Conservation (phyloP, 1,284 basidiomycete species). For the Takashimella koratensis region DNA sequence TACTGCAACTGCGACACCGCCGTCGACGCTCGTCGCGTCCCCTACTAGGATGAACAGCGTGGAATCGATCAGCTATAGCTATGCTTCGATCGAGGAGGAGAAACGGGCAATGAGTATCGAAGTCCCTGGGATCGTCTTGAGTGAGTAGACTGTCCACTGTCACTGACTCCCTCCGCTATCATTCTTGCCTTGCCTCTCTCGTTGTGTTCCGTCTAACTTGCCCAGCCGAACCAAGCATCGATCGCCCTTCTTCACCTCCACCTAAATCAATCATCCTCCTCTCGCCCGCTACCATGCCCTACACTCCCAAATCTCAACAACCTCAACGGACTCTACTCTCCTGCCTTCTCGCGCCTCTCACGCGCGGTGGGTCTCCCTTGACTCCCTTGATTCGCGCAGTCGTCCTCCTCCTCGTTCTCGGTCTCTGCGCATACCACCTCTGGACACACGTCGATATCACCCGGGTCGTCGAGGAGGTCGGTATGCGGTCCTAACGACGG, state of each 20-base stretch:
- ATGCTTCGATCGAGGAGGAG: neutral
- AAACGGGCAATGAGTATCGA: constrained; percentile 9
- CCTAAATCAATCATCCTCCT: constrained; percentile 28
- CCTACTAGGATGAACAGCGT: neutral
- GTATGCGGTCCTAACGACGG: neutral
- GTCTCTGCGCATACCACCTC: constrained; percentile 13
- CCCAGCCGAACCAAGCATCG: constrained; percentile 15
- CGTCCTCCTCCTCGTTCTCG: constrained; percentile 8
- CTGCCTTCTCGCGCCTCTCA: constrained; percentile 1
- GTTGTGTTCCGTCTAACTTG: neutral
- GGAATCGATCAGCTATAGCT: neutral
- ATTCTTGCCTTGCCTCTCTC: neutral
- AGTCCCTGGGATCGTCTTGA: constrained; percentile 24
- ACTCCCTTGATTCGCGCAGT: constrained; percentile 3
- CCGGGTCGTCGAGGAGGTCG: neutral
- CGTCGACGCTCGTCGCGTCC: neutral
- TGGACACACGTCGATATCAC: constrained; percentile 4
- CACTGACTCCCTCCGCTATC: neutral
- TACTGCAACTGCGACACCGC: neutral
- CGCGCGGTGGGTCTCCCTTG: neutral
- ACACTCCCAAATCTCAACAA: constrained; percentile 3
- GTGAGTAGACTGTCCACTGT: constrained; percentile 11
- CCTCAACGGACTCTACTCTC: constrained; percentile 9
- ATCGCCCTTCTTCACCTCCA: constrained; percentile 14
- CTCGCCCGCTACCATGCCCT: constrained; percentile 16